Conservation (phyloP, 441 rosid genomes). For the Kokia cookei region DNA sequence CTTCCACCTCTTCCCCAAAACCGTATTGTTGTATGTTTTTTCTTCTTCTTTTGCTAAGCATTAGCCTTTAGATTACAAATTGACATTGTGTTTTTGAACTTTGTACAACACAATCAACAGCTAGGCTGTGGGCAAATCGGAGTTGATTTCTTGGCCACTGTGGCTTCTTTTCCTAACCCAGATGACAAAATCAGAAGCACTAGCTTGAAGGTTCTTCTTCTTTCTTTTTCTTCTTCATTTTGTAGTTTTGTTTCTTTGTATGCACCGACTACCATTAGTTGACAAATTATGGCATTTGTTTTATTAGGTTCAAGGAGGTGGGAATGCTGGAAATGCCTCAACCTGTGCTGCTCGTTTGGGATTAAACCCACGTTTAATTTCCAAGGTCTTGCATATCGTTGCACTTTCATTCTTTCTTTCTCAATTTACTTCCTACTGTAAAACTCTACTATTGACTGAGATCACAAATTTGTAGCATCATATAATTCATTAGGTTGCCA, state of each 20-base stretch:
- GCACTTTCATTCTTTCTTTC: not conserved
- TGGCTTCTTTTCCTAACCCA: slow-evolving; percentile 68
- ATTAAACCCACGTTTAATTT: slow-evolving; percentile 51
- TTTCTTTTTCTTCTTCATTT: not conserved
- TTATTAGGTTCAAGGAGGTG: slow-evolving; percentile 62
- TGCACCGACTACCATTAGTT: slow-evolving; percentile 16
- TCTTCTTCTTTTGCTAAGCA: not conserved
- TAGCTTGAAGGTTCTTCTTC: slow-evolving; percentile 49
- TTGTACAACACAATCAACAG: slow-evolving; percentile 22
- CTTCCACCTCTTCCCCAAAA: slow-evolving; percentile 28
- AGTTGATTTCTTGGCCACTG: slow-evolving; percentile 69
- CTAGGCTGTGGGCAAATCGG: slow-evolving; percentile 62
- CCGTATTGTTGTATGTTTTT: slow-evolving; percentile 26
- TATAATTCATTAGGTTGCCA: slow-evolving; percentile 45
- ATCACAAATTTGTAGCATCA: not conserved
- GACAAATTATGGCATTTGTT: not conserved
- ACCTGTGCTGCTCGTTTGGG: slow-evolving; percentile 83
- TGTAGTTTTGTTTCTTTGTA: not conserved
- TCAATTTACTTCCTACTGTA: not conserved
- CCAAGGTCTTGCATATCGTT: slow-evolving; percentile 44
- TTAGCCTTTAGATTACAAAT: not conserved
- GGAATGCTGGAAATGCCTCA: slow-evolving; percentile 70
- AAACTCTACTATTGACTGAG: not conserved
- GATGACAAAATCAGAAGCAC: slow-evolving; percentile 76
- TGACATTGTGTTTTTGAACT: not conserved